These are phyloP conservation scores for Sporothrix sp. DNA, from an alignment of 2,329 filamentous ascomycete species.

Conservation along the genomic window DNA sequence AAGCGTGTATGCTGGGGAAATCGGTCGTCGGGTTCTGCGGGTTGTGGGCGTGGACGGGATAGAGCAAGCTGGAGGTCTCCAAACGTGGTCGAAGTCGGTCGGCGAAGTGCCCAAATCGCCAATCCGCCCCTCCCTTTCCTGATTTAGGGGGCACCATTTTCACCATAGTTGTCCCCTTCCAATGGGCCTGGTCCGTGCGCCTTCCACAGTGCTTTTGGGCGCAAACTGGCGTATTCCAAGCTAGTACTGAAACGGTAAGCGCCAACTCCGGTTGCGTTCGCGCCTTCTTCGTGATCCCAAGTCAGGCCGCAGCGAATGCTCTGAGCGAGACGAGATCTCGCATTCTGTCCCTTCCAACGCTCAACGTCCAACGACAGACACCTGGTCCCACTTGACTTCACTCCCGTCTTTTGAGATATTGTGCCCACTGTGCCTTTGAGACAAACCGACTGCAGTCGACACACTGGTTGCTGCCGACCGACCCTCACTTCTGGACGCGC, in stretches of 20 bases:
- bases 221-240: neutral
- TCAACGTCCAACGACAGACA: neutral
- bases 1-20: constrained; percentile 3
- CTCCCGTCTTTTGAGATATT: neutral
- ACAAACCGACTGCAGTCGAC: too few relatives aligned
- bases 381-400: neutral
- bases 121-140: constrained; percentile 16
- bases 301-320: too few relatives aligned
- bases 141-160: constrained; percentile 17
- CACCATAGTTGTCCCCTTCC: constrained; percentile 19
- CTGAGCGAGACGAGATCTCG: neutral
- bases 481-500: neutral
- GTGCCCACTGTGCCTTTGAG: neutral
- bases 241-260: constrained; percentile 11
- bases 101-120: constrained; percentile 11
- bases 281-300: constrained; percentile 9
- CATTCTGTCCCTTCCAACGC: neutral
- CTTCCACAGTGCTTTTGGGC: neutral
- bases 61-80: neutral
- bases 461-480: neutral
- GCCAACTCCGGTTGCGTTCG: constrained; percentile 8
- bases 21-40: neutral
- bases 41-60: neutral
- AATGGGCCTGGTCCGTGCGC: constrained; percentile 16
- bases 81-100: constrained; percentile 2